Conservation (phyloP, 129 eudicot genomes). For the Flaveria brownii region DNA sequence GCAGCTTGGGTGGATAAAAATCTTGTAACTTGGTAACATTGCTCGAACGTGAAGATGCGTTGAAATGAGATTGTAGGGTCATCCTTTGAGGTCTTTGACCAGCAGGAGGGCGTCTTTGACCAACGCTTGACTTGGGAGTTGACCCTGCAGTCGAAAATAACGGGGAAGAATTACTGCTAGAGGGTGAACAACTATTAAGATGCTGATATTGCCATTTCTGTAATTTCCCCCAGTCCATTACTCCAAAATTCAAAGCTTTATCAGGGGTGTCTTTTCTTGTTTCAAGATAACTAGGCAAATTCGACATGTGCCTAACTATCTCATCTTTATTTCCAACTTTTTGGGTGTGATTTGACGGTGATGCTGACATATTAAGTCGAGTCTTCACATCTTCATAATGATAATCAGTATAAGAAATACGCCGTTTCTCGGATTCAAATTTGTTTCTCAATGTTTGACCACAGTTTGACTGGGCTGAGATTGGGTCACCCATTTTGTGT, state of each 20-base stretch:
- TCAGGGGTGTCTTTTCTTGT: conserved; percentile 52
- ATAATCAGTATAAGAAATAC: conserved; percentile 43
- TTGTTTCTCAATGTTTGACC: conserved; percentile 39
- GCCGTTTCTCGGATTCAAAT: conserved; percentile 42
- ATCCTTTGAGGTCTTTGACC: conserved; percentile 39
- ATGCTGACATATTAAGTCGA: conserved; percentile 26
- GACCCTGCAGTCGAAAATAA: conserved; percentile 50
- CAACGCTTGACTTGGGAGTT: conserved; percentile 45
- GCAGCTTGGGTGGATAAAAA: conserved; percentile 22
- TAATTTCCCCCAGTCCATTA: conserved; percentile 73
- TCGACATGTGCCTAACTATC: conserved; percentile 73
- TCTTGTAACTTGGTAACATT: conserved; percentile 34
- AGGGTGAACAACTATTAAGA: conserved; percentile 42
- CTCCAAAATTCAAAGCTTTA: conserved; percentile 72
- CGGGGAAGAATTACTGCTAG: conserved; percentile 51
- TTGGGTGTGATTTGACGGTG: conserved; percentile 38
- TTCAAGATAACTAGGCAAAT: conserved; percentile 70
- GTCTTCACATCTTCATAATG: conserved; percentile 50
- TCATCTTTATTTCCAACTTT: conserved; percentile 45
- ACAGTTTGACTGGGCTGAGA: conserved; percentile 29
- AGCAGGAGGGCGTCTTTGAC: conserved; percentile 44
- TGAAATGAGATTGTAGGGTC: conserved; percentile 45
- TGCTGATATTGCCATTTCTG: conserved; percentile 68
- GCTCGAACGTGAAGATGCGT: conserved; percentile 34
- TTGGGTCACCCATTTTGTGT: conserved; percentile 34